phyloP scores from a whole-genome alignment of 1,284 basidiomycete species.

The Sanghuangporus sanghuang region DNA sequence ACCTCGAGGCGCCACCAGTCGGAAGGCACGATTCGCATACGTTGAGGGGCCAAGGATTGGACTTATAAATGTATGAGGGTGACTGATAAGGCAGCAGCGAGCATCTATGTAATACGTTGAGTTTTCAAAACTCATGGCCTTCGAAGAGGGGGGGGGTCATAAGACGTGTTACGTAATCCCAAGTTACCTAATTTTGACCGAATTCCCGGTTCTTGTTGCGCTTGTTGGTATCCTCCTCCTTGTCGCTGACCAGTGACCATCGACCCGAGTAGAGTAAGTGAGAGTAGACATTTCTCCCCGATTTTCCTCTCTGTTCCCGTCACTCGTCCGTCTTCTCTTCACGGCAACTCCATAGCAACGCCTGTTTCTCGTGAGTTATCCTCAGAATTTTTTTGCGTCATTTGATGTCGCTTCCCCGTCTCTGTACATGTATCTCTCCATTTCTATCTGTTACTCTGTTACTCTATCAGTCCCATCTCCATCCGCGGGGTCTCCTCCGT shows the following conservation, averaged over 20 bases:
- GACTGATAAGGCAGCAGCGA: too few species aligned
- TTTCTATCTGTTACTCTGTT: background rate
- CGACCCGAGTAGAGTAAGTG: background rate
- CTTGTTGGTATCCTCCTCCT: background rate
- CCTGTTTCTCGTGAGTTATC: background rate
- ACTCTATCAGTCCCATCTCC: background rate
- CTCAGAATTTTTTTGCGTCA: background rate
- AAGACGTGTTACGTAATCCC: too few species aligned
- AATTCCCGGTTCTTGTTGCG: background rate
- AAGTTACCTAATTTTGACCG: too few species aligned
- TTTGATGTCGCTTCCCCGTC: background rate
- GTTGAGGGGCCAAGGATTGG: too few species aligned
- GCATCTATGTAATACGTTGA: too few species aligned
- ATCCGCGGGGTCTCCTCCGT: background rate
- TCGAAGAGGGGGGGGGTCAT: too few species aligned
- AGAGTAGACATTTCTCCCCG: background rate
- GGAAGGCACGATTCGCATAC: too few species aligned
- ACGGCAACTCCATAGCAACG: background rate
- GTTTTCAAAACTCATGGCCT: too few species aligned
- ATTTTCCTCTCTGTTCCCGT: background rate
- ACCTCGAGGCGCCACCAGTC: too few species aligned
- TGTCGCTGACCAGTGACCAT: background rate
- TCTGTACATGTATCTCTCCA: background rate
- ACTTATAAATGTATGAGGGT: too few species aligned
- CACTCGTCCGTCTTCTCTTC: background rate